These are phyloP conservation scores for Trichomonas vaginalis DNA, from an alignment of 208 protist species.

Conservation along the genomic window DNA sequence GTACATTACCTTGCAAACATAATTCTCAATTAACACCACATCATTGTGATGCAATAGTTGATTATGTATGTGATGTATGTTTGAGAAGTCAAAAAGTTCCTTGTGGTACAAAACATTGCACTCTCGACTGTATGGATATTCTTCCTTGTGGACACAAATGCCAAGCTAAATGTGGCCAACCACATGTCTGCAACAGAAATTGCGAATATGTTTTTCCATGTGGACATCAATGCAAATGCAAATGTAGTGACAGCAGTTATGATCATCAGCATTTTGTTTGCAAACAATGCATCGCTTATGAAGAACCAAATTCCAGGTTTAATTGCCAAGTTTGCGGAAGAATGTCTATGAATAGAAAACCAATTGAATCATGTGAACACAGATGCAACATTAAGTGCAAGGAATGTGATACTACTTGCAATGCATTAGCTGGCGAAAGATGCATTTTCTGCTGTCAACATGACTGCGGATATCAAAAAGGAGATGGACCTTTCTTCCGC, in stretches of 20 bases:
- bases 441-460: background rate
- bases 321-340: background rate
- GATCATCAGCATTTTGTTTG: background rate
- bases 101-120: background rate
- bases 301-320: background rate
- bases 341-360: background rate
- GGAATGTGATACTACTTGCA: background rate
- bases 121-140: background rate
- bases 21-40: background rate
- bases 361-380: background rate
- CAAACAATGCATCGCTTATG: no score
- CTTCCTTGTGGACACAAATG: background rate
- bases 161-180: background rate
- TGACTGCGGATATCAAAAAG: background rate
- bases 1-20: background rate
- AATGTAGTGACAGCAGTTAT: background rate
- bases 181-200: background rate
- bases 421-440: background rate
- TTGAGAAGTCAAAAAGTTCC: no score
- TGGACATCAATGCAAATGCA: background rate
- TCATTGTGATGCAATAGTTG: background rate
- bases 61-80: background rate
- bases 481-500: background rate
- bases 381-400: background rate
- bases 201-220: background rate